phyloP scores from a whole-genome alignment of 2,329 filamentous ascomycete genomes.

The Aureobasidium sp. region DNA sequence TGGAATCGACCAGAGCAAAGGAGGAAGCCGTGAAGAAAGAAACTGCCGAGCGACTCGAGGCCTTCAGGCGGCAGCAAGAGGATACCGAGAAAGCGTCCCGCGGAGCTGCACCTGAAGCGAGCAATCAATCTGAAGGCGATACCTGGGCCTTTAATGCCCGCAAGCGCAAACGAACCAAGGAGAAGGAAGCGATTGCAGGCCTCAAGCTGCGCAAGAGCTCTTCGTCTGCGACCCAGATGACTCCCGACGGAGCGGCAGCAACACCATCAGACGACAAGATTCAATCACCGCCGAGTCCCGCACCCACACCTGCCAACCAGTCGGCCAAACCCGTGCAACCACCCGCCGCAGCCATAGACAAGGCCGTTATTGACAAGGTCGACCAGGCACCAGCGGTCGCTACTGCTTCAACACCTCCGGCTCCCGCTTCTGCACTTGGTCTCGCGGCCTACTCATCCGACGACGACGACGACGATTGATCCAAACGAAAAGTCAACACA shows the following conservation, averaged over 20 bases:
- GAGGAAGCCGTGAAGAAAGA: conserved; percentile 50
- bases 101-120: conserved; percentile 26
- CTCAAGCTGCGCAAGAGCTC: conserved; percentile 36
- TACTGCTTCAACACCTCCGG: background rate
- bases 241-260: background rate
- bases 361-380: background rate
- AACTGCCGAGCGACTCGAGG: conserved; percentile 49
- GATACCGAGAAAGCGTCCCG: conserved; percentile 44
- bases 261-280: background rate
- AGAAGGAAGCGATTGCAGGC: conserved; percentile 30
- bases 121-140: conserved; percentile 28
- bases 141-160: conserved; percentile 42
- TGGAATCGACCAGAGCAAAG: conserved; percentile 48
- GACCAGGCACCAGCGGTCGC: background rate
- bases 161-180: conserved; percentile 43
- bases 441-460: conserved; percentile 11
- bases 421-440: conserved; percentile 6
- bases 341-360: background rate
- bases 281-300: background rate
- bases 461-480: conserved; percentile 10
- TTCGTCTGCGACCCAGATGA: conserved; percentile 12
- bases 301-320: background rate
- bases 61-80: conserved; percentile 51
- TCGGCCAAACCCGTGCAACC: background rate
- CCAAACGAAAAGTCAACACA: background rate